Evolutionary conservation across 148 eudicot genomes (phyloP).

Genomic region (Rhododendron ovatum): DNA sequence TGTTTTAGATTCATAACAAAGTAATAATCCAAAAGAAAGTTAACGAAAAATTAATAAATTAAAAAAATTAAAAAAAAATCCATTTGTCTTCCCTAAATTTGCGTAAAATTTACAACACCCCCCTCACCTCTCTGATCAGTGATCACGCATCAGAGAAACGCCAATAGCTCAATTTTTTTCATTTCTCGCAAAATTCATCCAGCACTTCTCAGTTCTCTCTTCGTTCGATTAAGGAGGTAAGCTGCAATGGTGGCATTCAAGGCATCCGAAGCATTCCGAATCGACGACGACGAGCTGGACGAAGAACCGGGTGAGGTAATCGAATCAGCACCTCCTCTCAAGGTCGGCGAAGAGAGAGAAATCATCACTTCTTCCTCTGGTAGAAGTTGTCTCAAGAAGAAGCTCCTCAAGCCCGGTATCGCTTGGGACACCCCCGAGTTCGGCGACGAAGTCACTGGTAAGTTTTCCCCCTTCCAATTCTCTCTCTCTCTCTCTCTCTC

Average conservation of each 20-base stretch:
- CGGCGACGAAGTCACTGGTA: slow-evolving; percentile 64
- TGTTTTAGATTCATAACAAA: too few relatives aligned
- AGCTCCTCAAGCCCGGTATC: slow-evolving; percentile 42
- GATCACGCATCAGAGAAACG: background rate
- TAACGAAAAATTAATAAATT: too few relatives aligned
- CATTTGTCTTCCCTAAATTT: too few relatives aligned
- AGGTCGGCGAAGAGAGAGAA: slow-evolving; percentile 58
- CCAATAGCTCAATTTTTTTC: background rate
- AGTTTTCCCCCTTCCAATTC: background rate
- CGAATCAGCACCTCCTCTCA: slow-evolving; percentile 62
- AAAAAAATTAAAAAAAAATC: too few relatives aligned
- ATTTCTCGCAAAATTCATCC: background rate
- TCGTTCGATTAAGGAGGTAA: background rate
- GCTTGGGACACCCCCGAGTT: slow-evolving; percentile 55
- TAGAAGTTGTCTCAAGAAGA: slow-evolving; percentile 41
- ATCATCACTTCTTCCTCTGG: slow-evolving; percentile 24
- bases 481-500: background rate
- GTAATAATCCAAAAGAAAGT: too few relatives aligned
- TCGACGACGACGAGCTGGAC: slow-evolving; percentile 35
- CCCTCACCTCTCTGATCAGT: background rate
- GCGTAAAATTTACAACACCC: too few relatives aligned
- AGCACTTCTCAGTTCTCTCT: background rate
- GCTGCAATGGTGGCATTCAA: slow-evolving; percentile 14
- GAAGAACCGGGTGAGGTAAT: slow-evolving; percentile 64
- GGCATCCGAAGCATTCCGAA: slow-evolving; percentile 24